These are phyloP conservation scores for Cyclostephanos tholiformis DNA, from an alignment of 108 stramenopile genomes.

Conservation along the genomic window DNA sequence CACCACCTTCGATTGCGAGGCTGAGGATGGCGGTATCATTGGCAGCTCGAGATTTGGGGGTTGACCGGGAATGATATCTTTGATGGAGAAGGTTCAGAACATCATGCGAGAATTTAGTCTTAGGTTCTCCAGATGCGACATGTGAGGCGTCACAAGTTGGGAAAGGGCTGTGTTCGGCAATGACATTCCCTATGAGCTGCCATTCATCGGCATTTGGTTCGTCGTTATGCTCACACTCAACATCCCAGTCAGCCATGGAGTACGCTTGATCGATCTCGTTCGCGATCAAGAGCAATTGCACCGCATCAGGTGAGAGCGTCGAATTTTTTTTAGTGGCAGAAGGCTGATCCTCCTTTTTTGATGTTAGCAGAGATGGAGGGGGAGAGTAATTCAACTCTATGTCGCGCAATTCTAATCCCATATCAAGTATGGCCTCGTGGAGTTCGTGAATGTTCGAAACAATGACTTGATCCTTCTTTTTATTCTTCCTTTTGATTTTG, in stretches of 20 bases:
- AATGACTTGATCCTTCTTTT: slow-evolving; percentile 14
- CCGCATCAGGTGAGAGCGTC: not conserved
- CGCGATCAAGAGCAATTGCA: not conserved
- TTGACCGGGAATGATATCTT: slow-evolving; percentile 57
- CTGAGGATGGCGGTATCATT: slow-evolving; percentile 69
- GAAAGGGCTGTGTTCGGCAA: slow-evolving; percentile 17
- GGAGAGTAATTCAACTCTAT: slow-evolving; percentile 36
- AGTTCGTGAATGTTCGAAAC: slow-evolving; percentile 62
- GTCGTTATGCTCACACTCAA: not conserved
- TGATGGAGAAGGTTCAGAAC: slow-evolving; percentile 65
- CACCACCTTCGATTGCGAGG: slow-evolving; percentile 84
- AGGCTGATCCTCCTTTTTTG: slow-evolving; percentile 1
- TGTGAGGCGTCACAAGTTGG: slow-evolving; percentile 2
- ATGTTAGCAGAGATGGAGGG: slow-evolving; percentile 29
- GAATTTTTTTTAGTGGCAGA: not conserved
- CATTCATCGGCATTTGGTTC: slow-evolving; percentile 23
- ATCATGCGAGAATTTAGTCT: slow-evolving; percentile 50
- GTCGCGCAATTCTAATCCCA: slow-evolving; percentile 48
- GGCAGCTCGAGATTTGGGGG: slow-evolving; percentile 54
- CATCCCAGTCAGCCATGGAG: not conserved
- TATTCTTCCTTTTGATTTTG: slow-evolving; percentile 20
- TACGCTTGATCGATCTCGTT: not conserved
- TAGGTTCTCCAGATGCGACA: not conserved
- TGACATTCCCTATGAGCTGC: slow-evolving; percentile 19
- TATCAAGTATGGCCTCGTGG: slow-evolving; percentile 58